phyloP scores from a whole-genome alignment of 345 rosid genomes.

The Gynandropsis gynandra region DNA sequence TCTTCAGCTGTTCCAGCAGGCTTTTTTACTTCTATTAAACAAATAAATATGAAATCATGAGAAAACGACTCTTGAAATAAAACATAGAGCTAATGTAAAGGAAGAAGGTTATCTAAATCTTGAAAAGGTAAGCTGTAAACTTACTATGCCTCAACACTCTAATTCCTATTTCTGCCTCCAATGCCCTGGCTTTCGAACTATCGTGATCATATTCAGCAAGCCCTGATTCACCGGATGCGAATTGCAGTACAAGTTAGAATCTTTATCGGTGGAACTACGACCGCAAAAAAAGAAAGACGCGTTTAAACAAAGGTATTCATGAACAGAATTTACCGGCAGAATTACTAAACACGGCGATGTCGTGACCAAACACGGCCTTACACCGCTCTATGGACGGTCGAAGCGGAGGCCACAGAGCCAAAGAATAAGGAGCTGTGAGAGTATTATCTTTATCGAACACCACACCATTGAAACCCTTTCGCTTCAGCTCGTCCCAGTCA shows the following conservation, averaged over 20 bases:
- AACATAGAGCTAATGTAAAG: background rate
- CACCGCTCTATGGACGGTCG: conserved; percentile 58
- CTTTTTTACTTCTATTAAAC: conserved; percentile 61
- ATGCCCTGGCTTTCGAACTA: conserved; percentile 70
- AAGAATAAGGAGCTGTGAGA: conserved; percentile 77
- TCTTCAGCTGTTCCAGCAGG: conserved; percentile 95
- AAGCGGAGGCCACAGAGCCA: conserved; percentile 66
- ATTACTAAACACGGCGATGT: conserved; percentile 84
- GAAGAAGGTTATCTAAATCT: too few relatives aligned
- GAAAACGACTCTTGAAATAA: conserved; percentile 3
- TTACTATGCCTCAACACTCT: conserved; percentile 87
- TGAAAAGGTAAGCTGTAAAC: too few relatives aligned
- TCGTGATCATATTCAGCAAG: conserved; percentile 82
- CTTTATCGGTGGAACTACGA: conserved; percentile 1
- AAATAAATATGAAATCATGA: background rate
- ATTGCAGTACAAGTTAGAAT: conserved; percentile 5
- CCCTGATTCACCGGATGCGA: conserved; percentile 38
- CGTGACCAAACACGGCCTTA: conserved; percentile 72
- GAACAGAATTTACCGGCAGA: conserved; percentile 64
- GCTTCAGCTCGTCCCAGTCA: conserved; percentile 77
- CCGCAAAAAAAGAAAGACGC: background rate
- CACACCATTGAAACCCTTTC: conserved; percentile 79
- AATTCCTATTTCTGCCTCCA: conserved; percentile 81
- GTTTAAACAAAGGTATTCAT: background rate
- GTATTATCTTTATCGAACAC: conserved; percentile 98